phyloP scores from a whole-genome alignment of 2,329 filamentous ascomycete genomes.

The Alternaria conjuncta region DNA sequence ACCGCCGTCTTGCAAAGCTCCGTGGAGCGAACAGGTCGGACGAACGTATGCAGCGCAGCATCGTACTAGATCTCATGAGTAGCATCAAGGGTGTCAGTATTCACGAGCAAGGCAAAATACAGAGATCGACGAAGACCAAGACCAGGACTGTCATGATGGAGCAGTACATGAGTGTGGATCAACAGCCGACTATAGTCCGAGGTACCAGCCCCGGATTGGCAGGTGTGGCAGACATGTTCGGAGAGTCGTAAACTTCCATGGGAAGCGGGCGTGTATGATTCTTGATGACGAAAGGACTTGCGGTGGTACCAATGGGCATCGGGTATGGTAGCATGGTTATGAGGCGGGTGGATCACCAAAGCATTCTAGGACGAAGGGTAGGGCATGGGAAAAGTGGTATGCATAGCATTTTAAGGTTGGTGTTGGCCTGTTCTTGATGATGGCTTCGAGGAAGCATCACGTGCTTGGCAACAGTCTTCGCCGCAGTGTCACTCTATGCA shows the following conservation, averaged over 20 bases:
- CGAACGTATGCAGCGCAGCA: slow-evolving; percentile 76
- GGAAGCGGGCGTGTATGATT: not conserved
- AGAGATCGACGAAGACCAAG: slow-evolving; percentile 41
- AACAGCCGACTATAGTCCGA: slow-evolving; percentile 43
- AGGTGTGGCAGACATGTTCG: slow-evolving; percentile 56
- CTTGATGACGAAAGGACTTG: not conserved
- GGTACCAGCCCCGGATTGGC: slow-evolving; percentile 51
- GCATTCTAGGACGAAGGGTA: not conserved
- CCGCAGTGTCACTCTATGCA: not conserved
- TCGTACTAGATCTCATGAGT: slow-evolving; percentile 84
- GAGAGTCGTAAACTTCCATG: slow-evolving; percentile 5
- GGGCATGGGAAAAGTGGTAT: not conserved
- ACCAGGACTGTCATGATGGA: slow-evolving; percentile 45
- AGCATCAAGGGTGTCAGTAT: slow-evolving; percentile 90
- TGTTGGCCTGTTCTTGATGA: not conserved
- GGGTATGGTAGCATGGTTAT: not conserved
- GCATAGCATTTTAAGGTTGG: not conserved
- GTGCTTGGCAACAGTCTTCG: not conserved
- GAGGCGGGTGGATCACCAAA: not conserved
- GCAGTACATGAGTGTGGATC: slow-evolving; percentile 53
- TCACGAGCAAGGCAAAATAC: slow-evolving; percentile 87
- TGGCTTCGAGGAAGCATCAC: not conserved
- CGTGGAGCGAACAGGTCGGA: slow-evolving; percentile 58
- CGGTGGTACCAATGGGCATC: not conserved
- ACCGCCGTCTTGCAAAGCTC: slow-evolving; percentile 55